Evolutionary conservation across 805 yeast genomes (phyloP).

Genomic region (Suhomyces pyralidae): DNA sequence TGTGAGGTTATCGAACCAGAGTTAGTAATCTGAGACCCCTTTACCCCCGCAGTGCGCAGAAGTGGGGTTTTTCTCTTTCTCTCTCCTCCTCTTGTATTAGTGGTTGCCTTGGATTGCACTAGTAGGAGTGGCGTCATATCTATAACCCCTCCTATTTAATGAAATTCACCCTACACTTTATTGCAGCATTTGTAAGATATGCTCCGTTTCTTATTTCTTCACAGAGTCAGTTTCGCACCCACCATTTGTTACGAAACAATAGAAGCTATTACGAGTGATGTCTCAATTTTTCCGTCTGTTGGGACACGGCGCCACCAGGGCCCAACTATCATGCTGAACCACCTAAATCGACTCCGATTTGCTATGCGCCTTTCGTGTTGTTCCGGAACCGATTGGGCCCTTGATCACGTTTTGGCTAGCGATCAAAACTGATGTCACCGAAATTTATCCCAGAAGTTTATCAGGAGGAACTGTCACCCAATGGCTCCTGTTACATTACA

Average conservation of each 20-base stretch:
- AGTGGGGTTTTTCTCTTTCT: background rate
- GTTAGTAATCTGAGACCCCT: background rate
- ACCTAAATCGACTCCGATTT: background rate
- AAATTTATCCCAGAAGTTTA: background rate
- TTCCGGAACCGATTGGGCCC: background rate
- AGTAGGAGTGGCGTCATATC: background rate
- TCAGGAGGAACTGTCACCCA: background rate
- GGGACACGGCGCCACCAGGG: background rate
- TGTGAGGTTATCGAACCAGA: background rate
- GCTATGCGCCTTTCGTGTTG: background rate
- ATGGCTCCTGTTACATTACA: conserved; percentile 40
- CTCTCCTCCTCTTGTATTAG: background rate
- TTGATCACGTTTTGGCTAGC: background rate
- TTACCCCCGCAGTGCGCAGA: background rate
- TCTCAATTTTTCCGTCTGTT: background rate
- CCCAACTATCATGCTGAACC: background rate
- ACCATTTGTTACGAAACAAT: background rate
- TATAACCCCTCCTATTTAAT: background rate
- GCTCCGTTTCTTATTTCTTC: background rate
- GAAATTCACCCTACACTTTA: background rate
- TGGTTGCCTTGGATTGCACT: background rate
- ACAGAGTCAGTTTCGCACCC: background rate
- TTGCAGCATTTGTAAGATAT: background rate
- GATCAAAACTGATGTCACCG: background rate
- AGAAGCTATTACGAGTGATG: background rate